Percentiles rank a stretch among this genome's conserved stretches.
phyloP scores from a whole-genome alignment of 176 grass and related monocot species.

The Calamus simplicifolius region DNA sequence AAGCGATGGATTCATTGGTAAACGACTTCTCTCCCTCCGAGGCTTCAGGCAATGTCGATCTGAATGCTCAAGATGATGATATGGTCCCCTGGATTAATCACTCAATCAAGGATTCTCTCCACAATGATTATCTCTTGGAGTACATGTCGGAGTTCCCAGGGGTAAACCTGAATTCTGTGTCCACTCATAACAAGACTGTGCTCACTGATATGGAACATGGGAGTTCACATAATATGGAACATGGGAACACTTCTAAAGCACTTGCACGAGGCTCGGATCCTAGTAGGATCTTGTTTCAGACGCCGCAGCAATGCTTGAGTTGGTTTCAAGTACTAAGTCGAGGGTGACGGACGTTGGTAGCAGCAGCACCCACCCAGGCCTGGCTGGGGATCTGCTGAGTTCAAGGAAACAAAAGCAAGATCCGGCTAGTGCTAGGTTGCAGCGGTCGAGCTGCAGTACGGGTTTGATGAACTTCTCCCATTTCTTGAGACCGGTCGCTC shows the following conservation, averaged over 20 bases:
- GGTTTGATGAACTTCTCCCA: slow-evolving; percentile 29
- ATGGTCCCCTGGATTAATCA: slow-evolving; percentile 28
- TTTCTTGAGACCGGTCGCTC: slow-evolving; percentile 23
- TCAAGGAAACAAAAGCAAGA: background rate
- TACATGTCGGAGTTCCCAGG: slow-evolving; percentile 16
- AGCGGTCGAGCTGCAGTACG: background rate
- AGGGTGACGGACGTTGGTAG: background rate
- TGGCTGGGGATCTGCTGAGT: background rate
- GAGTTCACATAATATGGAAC: background rate
- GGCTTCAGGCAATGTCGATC: background rate
- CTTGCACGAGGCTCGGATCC: background rate
- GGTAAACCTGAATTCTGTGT: background rate
- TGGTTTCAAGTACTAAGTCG: background rate
- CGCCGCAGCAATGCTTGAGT: background rate
- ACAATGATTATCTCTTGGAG: slow-evolving; percentile 8
- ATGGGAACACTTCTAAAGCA: background rate
- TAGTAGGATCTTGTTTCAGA: background rate
- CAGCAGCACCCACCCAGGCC: background rate
- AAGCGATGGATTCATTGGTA: background rate
- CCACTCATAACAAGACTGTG: background rate
- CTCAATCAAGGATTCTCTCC: slow-evolving; percentile 12
- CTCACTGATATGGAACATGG: background rate
- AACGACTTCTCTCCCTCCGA: background rate
- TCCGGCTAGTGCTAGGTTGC: background rate
- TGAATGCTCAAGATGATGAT: slow-evolving; percentile 2